Base-by-base conservation (phyloP, 805 yeast species). In the Kluyveromyces lactis region DNA sequence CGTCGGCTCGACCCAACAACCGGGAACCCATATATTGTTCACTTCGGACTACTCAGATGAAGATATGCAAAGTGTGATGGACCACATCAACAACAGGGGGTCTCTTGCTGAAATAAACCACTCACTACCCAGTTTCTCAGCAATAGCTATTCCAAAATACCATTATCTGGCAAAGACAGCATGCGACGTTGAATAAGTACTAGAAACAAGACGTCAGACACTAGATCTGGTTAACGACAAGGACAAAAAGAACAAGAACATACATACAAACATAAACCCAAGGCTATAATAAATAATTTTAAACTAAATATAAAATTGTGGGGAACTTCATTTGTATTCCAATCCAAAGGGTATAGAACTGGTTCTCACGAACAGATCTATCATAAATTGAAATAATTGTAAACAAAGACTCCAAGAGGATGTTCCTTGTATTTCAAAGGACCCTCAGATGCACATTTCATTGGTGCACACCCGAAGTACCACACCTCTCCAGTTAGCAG, bases 401-500 rank as follows among this genome's bases (percentile, higher is more conserved):
- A 51, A 56, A 52, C 54, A 40, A 42, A 44, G 19, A 43, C 35
- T 26, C 19, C 24, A 32, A 37, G 31, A 35, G 32, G 24, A 12
- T 18, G 30, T 30, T 13, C 18, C 19, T 21, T 11, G 18, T 24
- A 10, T 34, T 13, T 9, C 21, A 31, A 41, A 30, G 36, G 9
- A 21, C 24, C 24, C 24, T 21, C 24, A 21, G 6, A 9, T 6
- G 24, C 9, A 9, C 24, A 21, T 21, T n/a, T 21, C 24, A 21
- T 21, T 21, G 24, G 24, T 21, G 24, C 24, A 21, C 6, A 9
- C 24, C 6, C 9, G 24, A 21, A 9, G 24, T 38, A 40, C 16
- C 27, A 56, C 61, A 54, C 50, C 56, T 44, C 49, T 52, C 56
- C 42, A 19, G 17, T 23, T 36, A 39, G 30, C 33, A 40, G 23